These are phyloP conservation scores for Corylus heterophylla DNA, from an alignment of 306 rosid species.

Conservation along the genomic window DNA sequence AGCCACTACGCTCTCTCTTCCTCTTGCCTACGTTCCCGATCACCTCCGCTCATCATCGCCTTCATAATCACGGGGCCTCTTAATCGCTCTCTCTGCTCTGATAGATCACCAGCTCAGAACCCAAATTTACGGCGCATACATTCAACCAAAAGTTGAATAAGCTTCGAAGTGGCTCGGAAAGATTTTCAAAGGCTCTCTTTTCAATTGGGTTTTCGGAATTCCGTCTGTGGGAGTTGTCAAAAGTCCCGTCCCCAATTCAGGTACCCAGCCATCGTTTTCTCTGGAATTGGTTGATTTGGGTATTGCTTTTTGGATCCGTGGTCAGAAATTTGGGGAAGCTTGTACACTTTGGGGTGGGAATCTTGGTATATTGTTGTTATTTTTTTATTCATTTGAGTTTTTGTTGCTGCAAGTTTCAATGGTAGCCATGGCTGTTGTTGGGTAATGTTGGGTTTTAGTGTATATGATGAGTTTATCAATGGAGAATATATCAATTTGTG, in stretches of 20 bases:
- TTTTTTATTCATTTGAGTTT: slow-evolving; percentile 1
- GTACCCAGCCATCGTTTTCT: slow-evolving; percentile 32
- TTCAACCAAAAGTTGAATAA: slow-evolving; percentile 8
- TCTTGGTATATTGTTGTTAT: not conserved
- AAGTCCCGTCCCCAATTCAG: slow-evolving; percentile 32
- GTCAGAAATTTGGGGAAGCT: slow-evolving; percentile 1
- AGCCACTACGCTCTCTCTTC: slow-evolving; percentile 11
- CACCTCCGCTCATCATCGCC: slow-evolving; percentile 31
- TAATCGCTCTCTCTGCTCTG: not conserved
- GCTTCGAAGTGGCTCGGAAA: slow-evolving; percentile 9
- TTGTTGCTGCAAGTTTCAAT: slow-evolving; percentile 1
- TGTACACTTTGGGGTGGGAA: not conserved
- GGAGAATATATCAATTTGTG: slow-evolving; percentile 18
- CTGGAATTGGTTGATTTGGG: slow-evolving; percentile 10
- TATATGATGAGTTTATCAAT: slow-evolving; percentile 31
- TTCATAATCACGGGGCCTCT: slow-evolving; percentile 17
- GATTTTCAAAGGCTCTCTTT: slow-evolving; percentile 24
- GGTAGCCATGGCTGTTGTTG: slow-evolving; percentile 19
- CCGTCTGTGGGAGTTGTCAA: slow-evolving; percentile 1
- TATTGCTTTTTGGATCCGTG: slow-evolving; percentile 33
- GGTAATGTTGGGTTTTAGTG: slow-evolving; percentile 14
- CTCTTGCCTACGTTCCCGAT: slow-evolving; percentile 39
- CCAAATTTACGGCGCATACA: slow-evolving; percentile 6
- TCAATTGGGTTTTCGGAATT: slow-evolving; percentile 22
- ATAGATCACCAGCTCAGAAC: slow-evolving; percentile 23